Percentiles rank a stretch among this genome's conserved stretches.
phyloP scores from a whole-genome alignment of 768 basidiomycete species.

The Harrya chromipes region DNA sequence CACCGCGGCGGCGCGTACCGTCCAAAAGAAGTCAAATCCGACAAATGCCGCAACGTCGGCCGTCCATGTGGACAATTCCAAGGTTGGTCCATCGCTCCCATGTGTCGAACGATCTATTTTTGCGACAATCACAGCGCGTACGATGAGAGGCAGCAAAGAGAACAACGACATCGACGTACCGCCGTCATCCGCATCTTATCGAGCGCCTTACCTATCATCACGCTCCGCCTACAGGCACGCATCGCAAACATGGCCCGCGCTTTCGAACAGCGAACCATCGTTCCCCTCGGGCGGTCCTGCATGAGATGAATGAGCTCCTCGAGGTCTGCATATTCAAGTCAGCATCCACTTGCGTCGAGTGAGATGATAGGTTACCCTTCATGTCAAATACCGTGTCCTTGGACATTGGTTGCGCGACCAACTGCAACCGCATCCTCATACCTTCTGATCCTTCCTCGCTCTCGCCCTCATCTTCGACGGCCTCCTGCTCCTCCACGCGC shows the following conservation, averaged over 20 bases:
- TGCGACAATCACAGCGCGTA: not conserved
- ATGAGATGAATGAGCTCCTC: conserved; percentile 90
- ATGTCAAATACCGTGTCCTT: conserved; percentile 88
- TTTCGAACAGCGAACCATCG: conserved; percentile 91
- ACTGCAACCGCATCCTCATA: conserved; percentile 43
- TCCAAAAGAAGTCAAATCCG: conserved; percentile 43
- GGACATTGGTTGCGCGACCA: conserved; percentile 86
- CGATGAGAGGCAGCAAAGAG: not conserved
- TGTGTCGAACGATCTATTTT: conserved; percentile 66
- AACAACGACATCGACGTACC: conserved; percentile 38
- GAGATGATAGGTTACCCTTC: conserved; percentile 52
- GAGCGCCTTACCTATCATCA: conserved; percentile 91
- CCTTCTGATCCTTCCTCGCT: not conserved
- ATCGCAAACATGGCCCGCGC: conserved; percentile 95
- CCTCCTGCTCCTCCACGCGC: conserved; percentile 41
- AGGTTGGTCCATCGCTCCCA: conserved; percentile 82
- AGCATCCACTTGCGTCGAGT: not conserved
- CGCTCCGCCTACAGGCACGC: conserved; percentile 92
- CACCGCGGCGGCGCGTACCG: conserved; percentile 11
- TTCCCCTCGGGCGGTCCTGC: conserved; percentile 69
- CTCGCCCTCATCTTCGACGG: not conserved
- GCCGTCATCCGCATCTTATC: conserved; percentile 73
- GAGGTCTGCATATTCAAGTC: conserved; percentile 53
- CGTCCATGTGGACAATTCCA: conserved; percentile 90
- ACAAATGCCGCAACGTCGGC: conserved; percentile 78